Evolutionary conservation across 2,329 filamentous ascomycete genomes (phyloP).

Genomic region (Apiospora rasikravindrae): DNA sequence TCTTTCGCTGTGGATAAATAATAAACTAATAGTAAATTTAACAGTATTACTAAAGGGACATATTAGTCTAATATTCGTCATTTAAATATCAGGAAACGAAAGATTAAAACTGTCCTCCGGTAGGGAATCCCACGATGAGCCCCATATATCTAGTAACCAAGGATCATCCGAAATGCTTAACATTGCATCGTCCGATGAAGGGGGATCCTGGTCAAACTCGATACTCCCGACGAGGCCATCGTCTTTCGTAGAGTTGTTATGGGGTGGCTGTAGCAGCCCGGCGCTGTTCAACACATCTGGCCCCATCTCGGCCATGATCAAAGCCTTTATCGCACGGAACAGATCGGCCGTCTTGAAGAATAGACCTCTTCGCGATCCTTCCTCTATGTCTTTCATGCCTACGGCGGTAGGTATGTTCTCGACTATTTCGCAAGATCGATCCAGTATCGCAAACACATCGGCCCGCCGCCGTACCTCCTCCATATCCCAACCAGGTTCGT

Average conservation of each 20-base stretch:
- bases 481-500: no score
- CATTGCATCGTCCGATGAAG: not conserved
- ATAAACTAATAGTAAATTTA: no score
- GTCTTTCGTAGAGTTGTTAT: not conserved
- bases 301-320: not conserved
- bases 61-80: no score
- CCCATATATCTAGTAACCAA: not conserved
- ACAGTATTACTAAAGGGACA: no score
- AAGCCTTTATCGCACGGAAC: not conserved
- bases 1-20: no score
- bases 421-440: not conserved
- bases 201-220: not conserved
- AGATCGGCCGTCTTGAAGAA: not conserved
- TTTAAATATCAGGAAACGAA: no score
- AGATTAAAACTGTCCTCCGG: not conserved
- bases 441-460: not conserved
- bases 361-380: not conserved
- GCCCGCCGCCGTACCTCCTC: no score
- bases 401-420: not conserved
- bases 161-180: not conserved
- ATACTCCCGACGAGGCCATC: not conserved
- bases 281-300: not conserved
- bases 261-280: not conserved
- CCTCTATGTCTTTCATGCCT: not conserved
- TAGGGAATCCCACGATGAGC: not conserved